Evolutionary conservation across 305 asterid species (phyloP).

Genomic region (Fraxinus ornus): DNA sequence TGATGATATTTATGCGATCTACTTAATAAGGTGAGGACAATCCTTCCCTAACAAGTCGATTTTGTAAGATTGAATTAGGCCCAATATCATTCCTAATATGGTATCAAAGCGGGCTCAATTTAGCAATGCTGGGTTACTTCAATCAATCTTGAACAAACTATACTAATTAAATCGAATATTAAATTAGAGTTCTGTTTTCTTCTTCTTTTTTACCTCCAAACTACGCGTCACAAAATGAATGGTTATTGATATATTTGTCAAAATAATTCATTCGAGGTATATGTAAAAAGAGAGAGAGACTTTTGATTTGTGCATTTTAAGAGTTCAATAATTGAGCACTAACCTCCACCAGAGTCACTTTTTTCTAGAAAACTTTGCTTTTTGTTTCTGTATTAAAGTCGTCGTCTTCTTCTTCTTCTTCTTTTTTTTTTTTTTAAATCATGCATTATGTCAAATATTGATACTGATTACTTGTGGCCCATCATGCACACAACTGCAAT

Average conservation of each 20-base stretch:
- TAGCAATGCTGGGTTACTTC: too few relatives aligned
- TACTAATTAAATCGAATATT: too few relatives aligned
- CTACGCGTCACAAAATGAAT: neutral
- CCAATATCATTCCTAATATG: too few relatives aligned
- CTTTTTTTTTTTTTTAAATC: too few relatives aligned
- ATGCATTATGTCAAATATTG: too few relatives aligned
- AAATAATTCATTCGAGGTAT: conserved; percentile 18
- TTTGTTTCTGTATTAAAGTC: conserved; percentile 20
- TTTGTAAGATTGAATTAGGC: too few relatives aligned
- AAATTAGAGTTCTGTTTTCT: neutral
- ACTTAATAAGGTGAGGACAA: too few relatives aligned
- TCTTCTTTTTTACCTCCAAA: neutral
- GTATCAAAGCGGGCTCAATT: too few relatives aligned
- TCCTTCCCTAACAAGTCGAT: too few relatives aligned
- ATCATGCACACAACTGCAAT: conserved; percentile 24
- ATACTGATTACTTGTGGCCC: too few relatives aligned
- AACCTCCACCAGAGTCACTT: conserved; percentile 22
- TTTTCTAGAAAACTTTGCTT: conserved; percentile 23
- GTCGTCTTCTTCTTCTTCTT: neutral
- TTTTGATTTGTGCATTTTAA: conserved; percentile 26
- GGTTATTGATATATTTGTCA: neutral
- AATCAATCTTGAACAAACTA: neutral
- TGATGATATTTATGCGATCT: too few relatives aligned
- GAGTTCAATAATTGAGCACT: conserved; percentile 44
- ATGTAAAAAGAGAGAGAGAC: neutral